Evolutionary conservation across 202 grass and related monocot species (phyloP).

Genomic region (Saccharum hybrid): DNA sequence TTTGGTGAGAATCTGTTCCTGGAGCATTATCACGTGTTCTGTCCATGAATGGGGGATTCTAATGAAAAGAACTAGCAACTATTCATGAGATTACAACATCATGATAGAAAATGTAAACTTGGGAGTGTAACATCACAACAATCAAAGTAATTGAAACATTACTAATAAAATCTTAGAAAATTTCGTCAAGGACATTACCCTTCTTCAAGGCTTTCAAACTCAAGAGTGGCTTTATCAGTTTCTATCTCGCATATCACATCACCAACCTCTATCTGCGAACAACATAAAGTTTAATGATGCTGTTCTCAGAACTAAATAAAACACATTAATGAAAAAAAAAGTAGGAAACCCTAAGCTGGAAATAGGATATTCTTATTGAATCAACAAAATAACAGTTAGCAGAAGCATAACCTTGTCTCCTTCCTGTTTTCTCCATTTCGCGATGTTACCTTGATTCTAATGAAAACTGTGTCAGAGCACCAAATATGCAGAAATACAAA

Average conservation of each 20-base stretch:
- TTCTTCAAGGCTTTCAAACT: slow-evolving; percentile 96
- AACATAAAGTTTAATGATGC: slow-evolving; percentile 34
- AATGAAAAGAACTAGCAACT: slow-evolving; percentile 18
- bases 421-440: slow-evolving; percentile 97
- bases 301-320: slow-evolving; percentile 21
- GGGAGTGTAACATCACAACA: background rate
- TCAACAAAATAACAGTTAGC: slow-evolving; percentile 39
- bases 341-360: slow-evolving; percentile 19
- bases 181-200: slow-evolving; percentile 61
- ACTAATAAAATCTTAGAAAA: slow-evolving; percentile 2
- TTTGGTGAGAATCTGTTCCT: background rate
- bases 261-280: slow-evolving; percentile 87
- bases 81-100: slow-evolving; percentile 16
- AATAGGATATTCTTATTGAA: slow-evolving; percentile 26
- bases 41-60: background rate
- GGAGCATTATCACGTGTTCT: slow-evolving; percentile 17
- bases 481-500: slow-evolving; percentile 25
- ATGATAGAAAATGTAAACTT: slow-evolving; percentile 19
- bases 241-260: slow-evolving; percentile 99
- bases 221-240: slow-evolving; percentile 96
- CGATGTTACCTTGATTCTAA: slow-evolving; percentile 99
- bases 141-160: background rate
- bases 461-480: slow-evolving; percentile 46
- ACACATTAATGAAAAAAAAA: slow-evolving; percentile 25
- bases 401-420: slow-evolving; percentile 77